Base-by-base conservation (phyloP, 2,329 filamentous ascomycete genomes). In the Coleophoma eucalyptorum region DNA sequence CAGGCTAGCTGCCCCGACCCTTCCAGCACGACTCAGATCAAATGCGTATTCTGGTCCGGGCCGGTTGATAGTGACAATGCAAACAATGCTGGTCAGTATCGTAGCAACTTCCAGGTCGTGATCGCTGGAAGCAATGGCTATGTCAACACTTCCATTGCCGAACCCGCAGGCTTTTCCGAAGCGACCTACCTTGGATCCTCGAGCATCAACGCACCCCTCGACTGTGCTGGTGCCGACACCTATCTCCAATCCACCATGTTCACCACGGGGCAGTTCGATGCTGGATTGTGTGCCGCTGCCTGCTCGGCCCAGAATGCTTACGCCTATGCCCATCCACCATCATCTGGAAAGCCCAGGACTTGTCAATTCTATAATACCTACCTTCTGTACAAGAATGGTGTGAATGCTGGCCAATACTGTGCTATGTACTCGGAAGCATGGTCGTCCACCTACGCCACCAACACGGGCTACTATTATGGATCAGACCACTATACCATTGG, bases 111-210 rank as follows among this genome's bases (percentile, higher is more conserved):
- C 67, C 57, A 64, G 6, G 66, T 72, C 35, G 63, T 68, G 42
- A 68, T 72, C 37, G 65, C 69, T 18, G 71, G 67, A 15, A 69
- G 65, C 34, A 73, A 73, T 51, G 71, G 68, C 6, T 67, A 69
- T 51, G 60, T 62, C 55, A 62, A 5, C 49, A 53, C 15, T 3
- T 40, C 3, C 42, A 60, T 3, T 34, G 54, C 1, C 63, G 53
- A 38, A 50, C 50, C 26, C 58, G 50, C 37, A 59, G 58, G 46
- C 60, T 63, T 18, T 32, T 21, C 26, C 15, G 26, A 21, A 4
- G 46, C 51, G 18, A 55, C 55, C 46, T 38, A 38, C 35, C 56
- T 65, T 18, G 51, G 55, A 19, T 49, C 53, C 35, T 61, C 56
- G 35, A 64, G 64, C 41, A 64, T 65, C 53, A 57, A 62, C 37